These are phyloP conservation scores for Xylaria acuta DNA, from an alignment of 495 filamentous ascomycete species.

Conservation along the genomic window DNA sequence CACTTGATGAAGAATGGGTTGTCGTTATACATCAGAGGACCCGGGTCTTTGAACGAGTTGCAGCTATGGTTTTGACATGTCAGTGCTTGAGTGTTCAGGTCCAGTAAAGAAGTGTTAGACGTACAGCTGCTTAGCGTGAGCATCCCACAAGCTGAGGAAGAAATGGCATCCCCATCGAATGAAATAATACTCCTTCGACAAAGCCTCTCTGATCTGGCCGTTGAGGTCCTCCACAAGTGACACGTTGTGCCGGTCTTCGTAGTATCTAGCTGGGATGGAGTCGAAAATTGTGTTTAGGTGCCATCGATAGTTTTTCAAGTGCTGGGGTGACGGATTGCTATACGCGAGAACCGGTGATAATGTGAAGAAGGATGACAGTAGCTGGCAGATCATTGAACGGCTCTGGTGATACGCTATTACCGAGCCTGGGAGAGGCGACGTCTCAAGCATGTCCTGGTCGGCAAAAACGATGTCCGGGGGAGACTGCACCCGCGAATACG, in stretches of 20 bases:
- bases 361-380: constrained; percentile 45
- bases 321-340: constrained; percentile 21
- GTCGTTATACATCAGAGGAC: constrained; percentile 49
- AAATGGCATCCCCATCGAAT: constrained; percentile 52
- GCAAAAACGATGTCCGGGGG: background rate
- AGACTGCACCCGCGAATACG: constrained; percentile 36
- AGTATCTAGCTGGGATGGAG: constrained; percentile 38
- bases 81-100: background rate
- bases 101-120: background rate
- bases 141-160: constrained; percentile 49
- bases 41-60: constrained; percentile 56
- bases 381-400: constrained; percentile 47
- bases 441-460: constrained; percentile 23
- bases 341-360: constrained; percentile 39
- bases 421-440: constrained; percentile 26
- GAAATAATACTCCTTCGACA: constrained; percentile 38
- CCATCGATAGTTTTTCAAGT: background rate
- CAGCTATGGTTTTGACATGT: constrained; percentile 34
- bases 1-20: constrained; percentile 47
- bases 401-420: constrained; percentile 51
- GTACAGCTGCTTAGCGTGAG: constrained; percentile 49
- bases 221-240: constrained; percentile 48
- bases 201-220: constrained; percentile 49
- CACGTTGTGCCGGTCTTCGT: constrained; percentile 35
- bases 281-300: constrained; percentile 33